Base-by-base conservation (phyloP, 2,329 filamentous ascomycete genomes). In the Penicillium polonicum region DNA sequence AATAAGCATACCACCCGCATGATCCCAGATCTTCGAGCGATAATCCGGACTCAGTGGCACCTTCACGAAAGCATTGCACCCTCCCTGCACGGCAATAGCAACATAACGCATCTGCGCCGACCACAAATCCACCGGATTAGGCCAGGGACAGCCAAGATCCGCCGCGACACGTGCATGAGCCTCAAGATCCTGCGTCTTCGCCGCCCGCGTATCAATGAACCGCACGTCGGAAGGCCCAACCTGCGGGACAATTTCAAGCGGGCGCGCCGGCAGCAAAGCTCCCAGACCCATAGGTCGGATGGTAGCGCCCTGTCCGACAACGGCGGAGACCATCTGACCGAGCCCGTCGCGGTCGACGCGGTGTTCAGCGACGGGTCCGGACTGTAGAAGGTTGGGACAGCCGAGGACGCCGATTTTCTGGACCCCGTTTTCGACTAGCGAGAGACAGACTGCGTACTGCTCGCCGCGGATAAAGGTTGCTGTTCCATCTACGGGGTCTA, bases 401-500 rank as follows among this genome's bases (percentile, higher is more conserved):
- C 82, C 85, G 42, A 87, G 72, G 2, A 86, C 82, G n/a, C 81
- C 84, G 23, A 88, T 68, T 50, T 80, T 75, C 68, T 88, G 82
- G 45, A 72, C 65, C 4, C 85, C 85, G 52, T 86, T 76, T 57
- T 84, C 80, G 2, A 88, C 71, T 60, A 88, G 72, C 3, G 82
- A 81, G 21, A 88, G 73, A 59, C 83, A 83, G 4, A 88, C 83
- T 3, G 82, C 85, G 58, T 87, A 88, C 71, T 88, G 85, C 70
- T 85, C 79, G 3, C 83, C 83, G 39, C 74, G 74, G 62, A 88
- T 80, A 58, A 86, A 88, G 0, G 84, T 83, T 17, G 81, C 82
- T 1, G 85, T 88, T 31, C 85, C 85, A 63, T 88, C 85, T 8
- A 88, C 82, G 0, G 85, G 85, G 65, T 88, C 85, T 68, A 88